Evolutionary conservation across 768 basidiomycete species (phyloP).

Genomic region (Fomitopsis serialis): DNA sequence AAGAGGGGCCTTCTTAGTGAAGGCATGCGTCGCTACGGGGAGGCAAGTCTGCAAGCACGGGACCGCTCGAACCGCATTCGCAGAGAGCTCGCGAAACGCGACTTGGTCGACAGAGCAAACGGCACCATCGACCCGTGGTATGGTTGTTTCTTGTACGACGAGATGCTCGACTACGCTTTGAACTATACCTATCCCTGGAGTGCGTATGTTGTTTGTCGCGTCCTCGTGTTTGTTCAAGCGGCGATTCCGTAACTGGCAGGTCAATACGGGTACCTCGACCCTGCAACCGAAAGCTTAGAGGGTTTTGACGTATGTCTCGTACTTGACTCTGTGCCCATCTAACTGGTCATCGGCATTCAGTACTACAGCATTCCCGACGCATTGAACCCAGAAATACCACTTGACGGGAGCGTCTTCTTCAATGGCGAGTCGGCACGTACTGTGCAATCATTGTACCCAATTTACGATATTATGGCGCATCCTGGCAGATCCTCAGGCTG

Average conservation of each 20-base stretch:
- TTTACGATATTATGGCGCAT: neutral
- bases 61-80: neutral
- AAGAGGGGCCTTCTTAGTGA: neutral
- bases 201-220: slow-evolving; percentile 14
- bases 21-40: neutral
- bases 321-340: slow-evolving; percentile 1
- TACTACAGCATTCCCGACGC: slow-evolving; percentile 24
- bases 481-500: slow-evolving; percentile 42
- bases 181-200: slow-evolving; percentile 67
- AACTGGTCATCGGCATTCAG: slow-evolving; percentile 5
- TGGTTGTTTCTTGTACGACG: slow-evolving; percentile 53
- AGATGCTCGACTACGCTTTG: slow-evolving; percentile 65
- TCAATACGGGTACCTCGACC: neutral
- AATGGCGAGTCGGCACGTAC: slow-evolving; percentile 43
- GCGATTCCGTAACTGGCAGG: neutral
- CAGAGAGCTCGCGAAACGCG: slow-evolving; percentile 27
- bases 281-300: neutral
- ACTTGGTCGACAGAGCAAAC: slow-evolving; percentile 42
- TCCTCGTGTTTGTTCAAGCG: neutral
- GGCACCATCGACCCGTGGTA: slow-evolving; percentile 39
- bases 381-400: slow-evolving; percentile 42
- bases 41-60: neutral
- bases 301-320: slow-evolving; percentile 11
- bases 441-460: no score
- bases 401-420: slow-evolving; percentile 52